A percentile compares a stretch with the other conserved stretches of the same genome.
Evolutionary conservation across 108 stramenopile genomes (phyloP).

Genomic region (Nitzschia putrida): DNA sequence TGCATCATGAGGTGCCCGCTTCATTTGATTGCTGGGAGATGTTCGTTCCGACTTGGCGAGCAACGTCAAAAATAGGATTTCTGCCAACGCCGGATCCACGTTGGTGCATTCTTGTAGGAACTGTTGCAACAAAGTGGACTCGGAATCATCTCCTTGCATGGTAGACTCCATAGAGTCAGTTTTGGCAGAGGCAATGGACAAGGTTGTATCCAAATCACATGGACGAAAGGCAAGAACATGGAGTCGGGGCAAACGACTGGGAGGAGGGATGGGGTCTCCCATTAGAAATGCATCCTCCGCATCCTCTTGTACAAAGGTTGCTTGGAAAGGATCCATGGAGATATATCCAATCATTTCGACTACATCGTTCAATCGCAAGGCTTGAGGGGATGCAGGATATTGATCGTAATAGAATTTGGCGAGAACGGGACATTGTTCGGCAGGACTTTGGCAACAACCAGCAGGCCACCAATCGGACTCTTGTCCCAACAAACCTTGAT

Average conservation of each 20-base stretch:
- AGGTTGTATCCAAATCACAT: slow-evolving; percentile 42
- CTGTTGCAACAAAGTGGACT: too few relatives aligned
- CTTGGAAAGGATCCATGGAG: slow-evolving; percentile 46
- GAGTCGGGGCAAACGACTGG: slow-evolving; percentile 55
- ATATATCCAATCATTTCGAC: slow-evolving; percentile 57
- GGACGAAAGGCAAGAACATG: slow-evolving; percentile 48
- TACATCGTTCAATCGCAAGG: slow-evolving; percentile 49
- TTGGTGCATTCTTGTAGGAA: too few relatives aligned
- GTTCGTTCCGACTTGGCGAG: slow-evolving; percentile 37
- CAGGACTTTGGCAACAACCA: slow-evolving; percentile 18
- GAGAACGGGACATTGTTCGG: slow-evolving; percentile 38
- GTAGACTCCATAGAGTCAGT: too few relatives aligned
- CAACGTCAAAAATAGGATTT: slow-evolving; percentile 34
- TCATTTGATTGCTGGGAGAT: slow-evolving; percentile 1
- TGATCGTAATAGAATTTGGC: slow-evolving; percentile 63
- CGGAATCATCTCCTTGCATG: too few relatives aligned
- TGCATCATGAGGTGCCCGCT: slow-evolving; percentile 20
- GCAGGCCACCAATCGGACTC: slow-evolving; percentile 42
- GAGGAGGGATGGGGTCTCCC: slow-evolving; percentile 32
- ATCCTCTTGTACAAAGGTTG: slow-evolving; percentile 26
- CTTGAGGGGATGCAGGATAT: slow-evolving; percentile 3
- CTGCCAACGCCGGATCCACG: slow-evolving; percentile 1
- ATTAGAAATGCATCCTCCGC: not conserved
- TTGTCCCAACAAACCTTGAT: slow-evolving; percentile 3
- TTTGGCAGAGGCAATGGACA: not conserved